Percentiles rank a stretch among this genome's conserved stretches.
These are phyloP conservation scores for Escovopsis sp. DNA, from an alignment of 2,329 filamentous ascomycete species.

Conservation along the genomic window DNA sequence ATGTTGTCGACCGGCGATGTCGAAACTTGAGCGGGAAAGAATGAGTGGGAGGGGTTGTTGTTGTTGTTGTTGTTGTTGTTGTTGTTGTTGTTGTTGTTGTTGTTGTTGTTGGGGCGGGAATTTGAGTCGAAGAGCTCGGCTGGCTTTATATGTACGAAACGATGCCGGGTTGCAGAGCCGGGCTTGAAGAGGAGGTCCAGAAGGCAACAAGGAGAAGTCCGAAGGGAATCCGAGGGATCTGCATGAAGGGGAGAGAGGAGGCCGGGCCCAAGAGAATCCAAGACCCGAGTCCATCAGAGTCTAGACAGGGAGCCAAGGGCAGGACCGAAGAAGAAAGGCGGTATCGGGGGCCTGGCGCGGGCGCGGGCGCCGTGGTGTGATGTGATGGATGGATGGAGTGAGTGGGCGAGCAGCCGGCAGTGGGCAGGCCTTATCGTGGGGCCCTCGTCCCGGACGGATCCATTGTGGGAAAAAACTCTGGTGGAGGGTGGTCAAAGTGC, in stretches of 20 bases:
- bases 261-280: conserved; percentile 2
- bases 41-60: too few relatives aligned
- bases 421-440: neutral
- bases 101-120: too few relatives aligned
- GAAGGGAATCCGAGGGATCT: too few relatives aligned
- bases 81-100: too few relatives aligned
- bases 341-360: neutral
- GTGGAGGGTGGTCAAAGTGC: conserved; percentile 3
- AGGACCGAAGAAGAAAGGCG: conserved; percentile 2
- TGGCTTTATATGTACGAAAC: neutral
- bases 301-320: neutral
- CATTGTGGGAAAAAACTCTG: conserved; percentile 7
- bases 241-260: neutral
- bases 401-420: neutral
- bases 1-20: neutral
- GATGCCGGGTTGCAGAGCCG: neutral
- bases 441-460: conserved; percentile 2
- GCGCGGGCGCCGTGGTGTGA: neutral
- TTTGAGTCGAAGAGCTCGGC: neutral
- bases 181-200: too few relatives aligned
- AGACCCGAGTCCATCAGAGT: too few relatives aligned
- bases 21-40: too few relatives aligned
- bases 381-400: too few relatives aligned
- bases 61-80: too few relatives aligned
- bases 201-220: too few relatives aligned